Conservation (phyloP, 176 grass and related monocot species). For the Phoenix roebelenii region DNA sequence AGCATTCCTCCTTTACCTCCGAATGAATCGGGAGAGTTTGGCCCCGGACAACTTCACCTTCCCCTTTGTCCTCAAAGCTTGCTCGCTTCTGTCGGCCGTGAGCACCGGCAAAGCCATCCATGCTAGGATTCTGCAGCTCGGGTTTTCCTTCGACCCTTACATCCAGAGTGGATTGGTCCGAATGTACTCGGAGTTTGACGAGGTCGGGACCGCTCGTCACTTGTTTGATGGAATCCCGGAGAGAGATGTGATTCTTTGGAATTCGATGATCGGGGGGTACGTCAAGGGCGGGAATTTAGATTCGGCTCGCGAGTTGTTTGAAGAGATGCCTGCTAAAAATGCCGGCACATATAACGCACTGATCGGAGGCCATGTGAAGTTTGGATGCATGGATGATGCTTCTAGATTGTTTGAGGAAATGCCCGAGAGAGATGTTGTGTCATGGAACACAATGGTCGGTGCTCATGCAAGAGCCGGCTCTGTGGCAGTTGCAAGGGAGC, state of each 20-base stretch:
- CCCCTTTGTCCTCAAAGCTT: slow-evolving; percentile 14
- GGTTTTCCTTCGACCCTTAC: slow-evolving; percentile 3
- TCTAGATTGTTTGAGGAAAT: slow-evolving; percentile 9
- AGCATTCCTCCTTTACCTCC: slow-evolving; percentile 11
- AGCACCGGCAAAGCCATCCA: slow-evolving; percentile 4
- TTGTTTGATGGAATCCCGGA: slow-evolving; percentile 9
- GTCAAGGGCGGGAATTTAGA: slow-evolving; percentile 2
- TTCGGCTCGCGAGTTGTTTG: slow-evolving; percentile 3
- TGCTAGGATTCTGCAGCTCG: slow-evolving; percentile 1
- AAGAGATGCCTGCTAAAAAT: slow-evolving; percentile 9
- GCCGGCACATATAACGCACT: slow-evolving; percentile 17
- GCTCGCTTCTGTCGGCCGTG: neutral
- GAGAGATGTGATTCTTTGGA: slow-evolving; percentile 15
- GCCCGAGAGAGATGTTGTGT: slow-evolving; percentile 18
- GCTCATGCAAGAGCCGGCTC: slow-evolving; percentile 9
- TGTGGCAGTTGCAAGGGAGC: neutral
- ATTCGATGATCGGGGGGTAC: slow-evolving; percentile 19
- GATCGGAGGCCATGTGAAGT: neutral
- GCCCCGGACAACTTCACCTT: slow-evolving; percentile 15
- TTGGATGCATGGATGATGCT: slow-evolving; percentile 1
- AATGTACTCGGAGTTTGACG: slow-evolving; percentile 5
- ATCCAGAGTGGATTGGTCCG: slow-evolving; percentile 9
- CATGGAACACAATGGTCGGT: slow-evolving; percentile 23
- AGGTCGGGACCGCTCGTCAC: neutral
- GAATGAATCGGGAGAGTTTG: neutral